A percentile compares a stretch with the other conserved stretches of the same genome.
phyloP scores from a whole-genome alignment of 257 asterid genomes.

The Ophiorrhiza pumila region DNA sequence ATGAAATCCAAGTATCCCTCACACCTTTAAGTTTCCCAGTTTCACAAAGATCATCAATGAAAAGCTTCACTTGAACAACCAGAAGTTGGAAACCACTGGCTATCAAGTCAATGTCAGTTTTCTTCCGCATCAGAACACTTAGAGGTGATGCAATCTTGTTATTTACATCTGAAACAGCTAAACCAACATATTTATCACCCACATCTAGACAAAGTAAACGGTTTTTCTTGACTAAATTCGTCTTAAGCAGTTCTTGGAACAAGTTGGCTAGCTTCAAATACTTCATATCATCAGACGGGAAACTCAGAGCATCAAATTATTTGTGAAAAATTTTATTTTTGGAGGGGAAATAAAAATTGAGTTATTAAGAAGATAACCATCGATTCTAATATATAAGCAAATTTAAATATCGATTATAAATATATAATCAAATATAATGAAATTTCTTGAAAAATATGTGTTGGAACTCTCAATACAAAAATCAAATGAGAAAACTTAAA shows the following conservation, averaged over 20 bases:
- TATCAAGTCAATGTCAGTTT: slow-evolving; percentile 58
- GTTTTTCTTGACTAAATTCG: slow-evolving; percentile 33
- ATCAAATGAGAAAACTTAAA: no score
- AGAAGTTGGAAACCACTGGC: slow-evolving; percentile 59
- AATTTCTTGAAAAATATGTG: no score
- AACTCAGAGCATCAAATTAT: neutral
- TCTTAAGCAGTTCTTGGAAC: slow-evolving; percentile 55
- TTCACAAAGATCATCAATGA: slow-evolving; percentile 8
- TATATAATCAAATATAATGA: no score
- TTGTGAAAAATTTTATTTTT: neutral
- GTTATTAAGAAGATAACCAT: no score
- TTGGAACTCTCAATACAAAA: no score
- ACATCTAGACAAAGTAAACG: slow-evolving; percentile 90
- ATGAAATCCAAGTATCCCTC: slow-evolving; percentile 76
- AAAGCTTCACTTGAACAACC: slow-evolving; percentile 61
- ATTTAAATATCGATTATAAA: no score
- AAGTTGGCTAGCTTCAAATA: slow-evolving; percentile 57
- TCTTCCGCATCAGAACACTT: slow-evolving; percentile 69
- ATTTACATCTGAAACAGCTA: slow-evolving; percentile 65
- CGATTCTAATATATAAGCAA: no score
- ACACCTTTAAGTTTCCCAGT: no score
- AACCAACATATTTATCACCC: slow-evolving; percentile 86
- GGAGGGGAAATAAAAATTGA: neutral
- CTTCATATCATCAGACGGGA: slow-evolving; percentile 34
- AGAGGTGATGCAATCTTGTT: slow-evolving; percentile 70